Conservation (phyloP, 2,329 filamentous ascomycete species). For the Endothia cerciana region DNA sequence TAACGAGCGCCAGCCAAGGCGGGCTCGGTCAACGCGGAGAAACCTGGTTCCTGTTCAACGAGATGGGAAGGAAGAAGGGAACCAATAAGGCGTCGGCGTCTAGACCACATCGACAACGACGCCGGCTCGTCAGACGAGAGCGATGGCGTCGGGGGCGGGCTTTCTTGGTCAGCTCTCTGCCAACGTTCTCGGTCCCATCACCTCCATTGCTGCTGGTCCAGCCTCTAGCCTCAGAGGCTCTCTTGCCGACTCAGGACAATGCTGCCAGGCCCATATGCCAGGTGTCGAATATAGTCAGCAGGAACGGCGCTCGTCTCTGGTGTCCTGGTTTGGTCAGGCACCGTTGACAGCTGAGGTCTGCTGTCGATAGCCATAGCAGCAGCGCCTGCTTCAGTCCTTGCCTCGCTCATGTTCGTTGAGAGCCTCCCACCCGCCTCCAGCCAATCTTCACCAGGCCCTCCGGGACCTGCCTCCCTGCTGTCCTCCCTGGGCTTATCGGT, state of each 20-base stretch:
- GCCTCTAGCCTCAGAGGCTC: conserved; percentile 12
- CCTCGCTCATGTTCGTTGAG: conserved; percentile 18
- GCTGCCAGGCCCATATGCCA: conserved; percentile 13
- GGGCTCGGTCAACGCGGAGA: background rate
- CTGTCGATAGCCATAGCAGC: background rate
- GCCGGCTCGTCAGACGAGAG: conserved; percentile 9
- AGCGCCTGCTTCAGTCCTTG: conserved; percentile 14
- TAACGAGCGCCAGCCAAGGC: background rate
- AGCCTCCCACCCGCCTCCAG: conserved; percentile 7
- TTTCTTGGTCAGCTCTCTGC: conserved; percentile 28
- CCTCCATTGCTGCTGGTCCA: conserved; percentile 24
- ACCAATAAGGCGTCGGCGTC: background rate
- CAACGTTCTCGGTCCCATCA: conserved; percentile 21
- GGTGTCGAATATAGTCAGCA: conserved; percentile 22
- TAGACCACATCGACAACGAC: background rate
- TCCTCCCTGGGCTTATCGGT: conserved; percentile 26
- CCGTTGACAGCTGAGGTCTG: background rate
- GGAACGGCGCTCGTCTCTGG: conserved; percentile 27
- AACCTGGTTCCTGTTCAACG: background rate
- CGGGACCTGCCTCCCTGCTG: conserved; percentile 22
- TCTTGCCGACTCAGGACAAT: conserved; percentile 22
- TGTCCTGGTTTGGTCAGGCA: conserved; percentile 17
- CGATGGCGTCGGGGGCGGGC: conserved; percentile 2
- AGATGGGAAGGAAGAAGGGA: background rate
- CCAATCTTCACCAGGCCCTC: background rate